Evolutionary conservation across 345 rosid species (phyloP), one percentile per base, ranked within the genome.

Genomic region (Bruguiera sexangula): DNA sequence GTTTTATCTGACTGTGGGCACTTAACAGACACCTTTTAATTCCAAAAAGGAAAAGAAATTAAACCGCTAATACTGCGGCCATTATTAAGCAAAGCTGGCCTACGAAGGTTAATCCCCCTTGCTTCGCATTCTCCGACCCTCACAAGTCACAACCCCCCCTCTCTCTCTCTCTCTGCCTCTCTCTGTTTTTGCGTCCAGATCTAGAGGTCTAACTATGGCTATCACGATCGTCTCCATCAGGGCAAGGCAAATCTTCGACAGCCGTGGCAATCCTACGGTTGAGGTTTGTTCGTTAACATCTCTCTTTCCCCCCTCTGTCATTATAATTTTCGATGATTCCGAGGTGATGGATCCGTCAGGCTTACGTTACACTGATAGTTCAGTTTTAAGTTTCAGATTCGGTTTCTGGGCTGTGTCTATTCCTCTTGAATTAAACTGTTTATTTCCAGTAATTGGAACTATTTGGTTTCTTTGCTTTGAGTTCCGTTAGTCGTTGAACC

Each of bases 191-290:
- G 11, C 16, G 22, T 51, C 48, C 46, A 69, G 78, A 69, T 75
- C 78, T 69, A 26, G 31, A 16, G 0, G 29, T 50, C 50, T 36
- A 7, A 39, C 53, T 3, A 76, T 76, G 80, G 50, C 80, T 31
- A 62, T 71, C n/a, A 76, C 76, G 8, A 76, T 76, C 55, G 76
- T 76, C 60, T 66, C 76, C 50, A 73, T 89, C 66, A 82, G 82
- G 72, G 87, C 91, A 26, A 81, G 91, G 67, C 94, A 86, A 87
- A 89, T 89, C 81, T 88, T 85, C 78, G 94, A 88, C 77, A 88
- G 88, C 77, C 88, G 88, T 46, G 91, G 91, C 60, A 85, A 86
- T 68, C 94, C 91, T n/a, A 89, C 91, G 26, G 89, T 89, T 22
- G 94, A 89, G 83, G 94, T 89, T 62, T n/a, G 74, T 76, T 2